phyloP scores from a whole-genome alignment of 2,329 filamentous ascomycete species.

The Pyrenophora graminea region DNA sequence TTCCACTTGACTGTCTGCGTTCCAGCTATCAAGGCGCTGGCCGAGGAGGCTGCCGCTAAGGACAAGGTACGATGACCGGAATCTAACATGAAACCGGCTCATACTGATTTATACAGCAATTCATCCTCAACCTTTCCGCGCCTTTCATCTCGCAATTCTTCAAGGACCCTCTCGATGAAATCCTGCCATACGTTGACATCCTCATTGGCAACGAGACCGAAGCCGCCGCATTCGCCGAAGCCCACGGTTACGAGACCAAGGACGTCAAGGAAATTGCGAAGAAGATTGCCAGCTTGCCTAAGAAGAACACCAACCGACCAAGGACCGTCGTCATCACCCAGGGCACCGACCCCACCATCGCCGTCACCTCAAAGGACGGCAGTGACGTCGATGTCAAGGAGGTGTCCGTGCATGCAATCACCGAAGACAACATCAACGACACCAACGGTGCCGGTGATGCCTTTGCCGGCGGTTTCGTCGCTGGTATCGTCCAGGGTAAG shows the following conservation, averaged over 20 bases:
- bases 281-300: constrained; percentile 83
- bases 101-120: constrained; percentile 54
- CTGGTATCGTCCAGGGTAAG: constrained; percentile 85
- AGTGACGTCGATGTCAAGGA: constrained; percentile 69
- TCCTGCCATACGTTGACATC: constrained; percentile 91
- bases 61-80: constrained; percentile 68
- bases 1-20: constrained; percentile 98
- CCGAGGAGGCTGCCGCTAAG: constrained; percentile 82
- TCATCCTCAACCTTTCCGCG: constrained; percentile 88
- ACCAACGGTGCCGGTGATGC: constrained; percentile 97
- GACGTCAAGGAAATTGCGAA: constrained; percentile 85
- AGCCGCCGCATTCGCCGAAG: constrained; percentile 83
- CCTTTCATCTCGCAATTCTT: constrained; percentile 98
- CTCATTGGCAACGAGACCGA: constrained; percentile 97
- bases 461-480: constrained; percentile 91
- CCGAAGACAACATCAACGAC: constrained; percentile 80
- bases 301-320: constrained; percentile 84
- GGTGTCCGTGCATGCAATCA: constrained; percentile 80
- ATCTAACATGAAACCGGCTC: constrained; percentile 13
- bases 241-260: constrained; percentile 72
- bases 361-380: constrained; percentile 72
- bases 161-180: constrained; percentile 89
- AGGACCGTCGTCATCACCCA: constrained; percentile 92
- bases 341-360: constrained; percentile 86
- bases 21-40: constrained; percentile 84